Evolutionary conservation across 108 stramenopile genomes (phyloP), one percentile per base, ranked within the genome.

Genomic region (Bacterosira constricta): DNA sequence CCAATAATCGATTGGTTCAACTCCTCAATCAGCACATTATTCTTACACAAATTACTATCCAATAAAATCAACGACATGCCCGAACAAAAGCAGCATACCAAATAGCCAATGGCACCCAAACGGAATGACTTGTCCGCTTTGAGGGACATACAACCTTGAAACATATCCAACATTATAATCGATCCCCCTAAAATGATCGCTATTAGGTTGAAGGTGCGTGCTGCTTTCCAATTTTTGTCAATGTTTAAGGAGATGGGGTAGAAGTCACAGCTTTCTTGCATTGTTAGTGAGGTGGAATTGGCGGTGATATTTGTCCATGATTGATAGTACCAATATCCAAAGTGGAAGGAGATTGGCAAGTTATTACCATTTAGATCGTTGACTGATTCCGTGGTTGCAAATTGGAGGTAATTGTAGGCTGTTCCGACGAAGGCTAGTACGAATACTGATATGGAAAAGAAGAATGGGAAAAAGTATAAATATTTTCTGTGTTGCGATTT

Each of bases 1-100:
- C n/a, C n/a, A n/a, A n/a, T n/a, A 1, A 31, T 9, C 23, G 15
- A 10, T 13, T 49, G 15, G 15, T 65, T 26, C 18, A 65, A 65
- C 23, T n/a, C 31, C 0, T 20, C 0, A 30, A 65, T 51, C 29
- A 65, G 26, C 10, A 0, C 13, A 50, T 65, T 65, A 47, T 69
- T 47, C 39, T 20, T 69, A 36, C 68, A 69, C 0, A 61, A 11
- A 1, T 59, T 42, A 36, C 68, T 69, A 17, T 69, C 36, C 36
- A 69, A 47, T 34, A 69, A 25, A 15, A 69, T 11, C n/a, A 69
- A 44, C 15, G 57, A 12, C 0, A 69, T 13, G 9, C 68, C 68
- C 35, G 61, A 59, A 15, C 5, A 59, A 10, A 69, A 39, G 29
- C 68, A 59, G 23, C 15, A 35, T 9, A 58, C 9, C 56, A 58